Evolutionary conservation across 371 early-diverging fungal species (phyloP).

Genomic region (Rhizomucor pusillus): DNA sequence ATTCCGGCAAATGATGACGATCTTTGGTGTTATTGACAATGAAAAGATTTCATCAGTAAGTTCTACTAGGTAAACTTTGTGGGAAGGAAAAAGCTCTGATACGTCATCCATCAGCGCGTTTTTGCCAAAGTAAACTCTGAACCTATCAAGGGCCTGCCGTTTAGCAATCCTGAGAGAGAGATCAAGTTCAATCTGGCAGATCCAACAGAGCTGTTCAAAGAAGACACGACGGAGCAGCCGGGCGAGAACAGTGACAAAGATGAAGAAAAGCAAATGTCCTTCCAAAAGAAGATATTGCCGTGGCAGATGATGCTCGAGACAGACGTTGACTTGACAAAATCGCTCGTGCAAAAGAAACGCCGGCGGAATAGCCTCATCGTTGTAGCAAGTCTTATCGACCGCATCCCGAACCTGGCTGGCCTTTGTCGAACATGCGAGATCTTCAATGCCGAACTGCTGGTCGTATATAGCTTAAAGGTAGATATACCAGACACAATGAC

Average conservation of each 20-base stretch:
- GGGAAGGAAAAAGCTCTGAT: neutral
- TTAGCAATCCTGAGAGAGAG: conserved; percentile 25
- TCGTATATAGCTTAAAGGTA: conserved; percentile 44
- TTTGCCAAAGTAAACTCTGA: conserved; percentile 32
- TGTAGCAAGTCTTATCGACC: conserved; percentile 56
- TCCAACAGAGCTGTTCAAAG: conserved; percentile 25
- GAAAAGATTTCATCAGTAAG: conserved; percentile 56
- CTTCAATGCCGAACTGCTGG: conserved; percentile 57
- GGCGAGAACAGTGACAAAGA: neutral
- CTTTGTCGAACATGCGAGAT: conserved; percentile 65
- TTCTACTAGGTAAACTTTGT: neutral
- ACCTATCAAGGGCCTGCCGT: conserved; percentile 26
- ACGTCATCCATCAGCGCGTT: conserved; percentile 19
- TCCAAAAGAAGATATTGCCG: conserved; percentile 65
- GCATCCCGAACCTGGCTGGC: conserved; percentile 64
- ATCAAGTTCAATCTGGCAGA: conserved; percentile 28
- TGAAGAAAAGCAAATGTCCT: conserved; percentile 28
- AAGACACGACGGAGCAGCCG: conserved; percentile 1
- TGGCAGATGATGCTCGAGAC: conserved; percentile 63
- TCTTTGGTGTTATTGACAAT: conserved; percentile 51
- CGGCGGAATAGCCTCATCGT: conserved; percentile 58
- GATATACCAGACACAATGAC: too few species aligned
- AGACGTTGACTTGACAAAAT: conserved; percentile 44
- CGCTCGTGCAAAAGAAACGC: conserved; percentile 33
- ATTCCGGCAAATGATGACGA: conserved; percentile 46